A percentile compares a stretch with the other conserved stretches of the same genome.
Evolutionary conservation across 345 rosid species (phyloP).

Genomic region (Raphanus raphanistrum): DNA sequence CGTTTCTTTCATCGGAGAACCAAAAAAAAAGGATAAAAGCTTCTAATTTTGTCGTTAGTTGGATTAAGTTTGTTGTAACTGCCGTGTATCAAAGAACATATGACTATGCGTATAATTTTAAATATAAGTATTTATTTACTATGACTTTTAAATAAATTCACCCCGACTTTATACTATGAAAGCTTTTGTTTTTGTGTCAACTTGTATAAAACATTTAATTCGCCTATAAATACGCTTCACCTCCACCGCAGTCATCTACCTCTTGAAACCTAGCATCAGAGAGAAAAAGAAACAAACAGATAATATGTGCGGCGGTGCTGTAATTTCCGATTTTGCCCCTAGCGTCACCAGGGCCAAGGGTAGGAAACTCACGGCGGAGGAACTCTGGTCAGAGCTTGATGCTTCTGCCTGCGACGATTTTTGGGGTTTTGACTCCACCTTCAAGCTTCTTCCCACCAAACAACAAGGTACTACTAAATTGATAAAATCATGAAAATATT

Average conservation of each 20-base stretch:
- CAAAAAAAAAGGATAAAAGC: not conserved
- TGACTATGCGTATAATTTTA: not conserved
- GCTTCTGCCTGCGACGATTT: slow-evolving; percentile 44
- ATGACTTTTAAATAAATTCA: not conserved
- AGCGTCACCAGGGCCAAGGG: slow-evolving; percentile 40
- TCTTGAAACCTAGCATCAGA: slow-evolving; percentile 1
- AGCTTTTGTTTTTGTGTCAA: not conserved
- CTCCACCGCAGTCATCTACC: not conserved
- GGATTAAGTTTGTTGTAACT: slow-evolving; percentile 27
- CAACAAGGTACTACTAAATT: slow-evolving; percentile 29
- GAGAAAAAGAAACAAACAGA: not conserved
- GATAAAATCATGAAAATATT: not conserved
- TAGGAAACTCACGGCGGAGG: slow-evolving; percentile 48
- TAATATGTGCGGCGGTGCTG: slow-evolving; percentile 85
- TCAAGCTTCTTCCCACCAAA: slow-evolving; percentile 28
- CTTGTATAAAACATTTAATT: slow-evolving; percentile 1
- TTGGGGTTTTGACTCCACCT: slow-evolving; percentile 42
- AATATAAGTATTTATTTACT: not conserved
- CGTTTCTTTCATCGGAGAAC: slow-evolving; percentile 4
- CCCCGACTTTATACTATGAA: slow-evolving; percentile 16
- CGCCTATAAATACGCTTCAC: slow-evolving; percentile 27
- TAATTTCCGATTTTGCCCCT: slow-evolving; percentile 52
- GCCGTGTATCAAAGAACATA: slow-evolving; percentile 25
- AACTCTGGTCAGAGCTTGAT: slow-evolving; percentile 71
- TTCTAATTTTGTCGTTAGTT: slow-evolving; percentile 3